A percentile compares a stretch with the other conserved stretches of the same genome.
These are phyloP conservation scores for Mucor saturninus DNA, from an alignment of 371 early-diverging fungal species.

Conservation along the genomic window DNA sequence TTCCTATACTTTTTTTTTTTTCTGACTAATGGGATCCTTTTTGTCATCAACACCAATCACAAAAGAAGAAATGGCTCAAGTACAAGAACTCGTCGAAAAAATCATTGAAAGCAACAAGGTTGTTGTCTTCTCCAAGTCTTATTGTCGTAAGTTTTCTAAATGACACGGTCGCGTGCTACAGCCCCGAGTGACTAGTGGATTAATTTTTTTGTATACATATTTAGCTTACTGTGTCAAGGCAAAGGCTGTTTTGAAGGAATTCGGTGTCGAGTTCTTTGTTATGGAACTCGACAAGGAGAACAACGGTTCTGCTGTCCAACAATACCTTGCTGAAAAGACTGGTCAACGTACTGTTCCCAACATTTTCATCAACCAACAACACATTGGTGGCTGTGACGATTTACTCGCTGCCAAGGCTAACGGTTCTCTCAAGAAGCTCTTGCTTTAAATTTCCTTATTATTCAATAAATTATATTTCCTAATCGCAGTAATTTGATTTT, in stretches of 20 bases:
- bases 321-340: constrained; percentile 65
- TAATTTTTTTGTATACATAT: not conserved
- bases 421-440: constrained; percentile 60
- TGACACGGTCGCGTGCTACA: not conserved
- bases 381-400: constrained; percentile 83
- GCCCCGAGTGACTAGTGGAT: not conserved
- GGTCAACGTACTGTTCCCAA: constrained; percentile 91
- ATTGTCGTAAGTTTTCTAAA: constrained; percentile 62
- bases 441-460: constrained; percentile 21
- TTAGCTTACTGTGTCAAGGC: constrained; percentile 71
- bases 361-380: constrained; percentile 79
- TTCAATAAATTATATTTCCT: not conserved
- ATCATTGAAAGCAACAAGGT: constrained; percentile 36
- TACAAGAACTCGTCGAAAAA: constrained; percentile 33
- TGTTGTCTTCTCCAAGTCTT: constrained; percentile 79
- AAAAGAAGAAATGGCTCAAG: constrained; percentile 34
- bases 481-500: no score
- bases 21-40: constrained; percentile 15
- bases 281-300: constrained; percentile 59
- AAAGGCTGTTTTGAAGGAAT: constrained; percentile 56
- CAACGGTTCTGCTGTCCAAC: constrained; percentile 79
- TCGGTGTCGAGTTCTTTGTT: constrained; percentile 38
- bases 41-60: constrained; percentile 17
- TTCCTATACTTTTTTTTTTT: not conserved
- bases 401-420: constrained; percentile 52